phyloP scores from a whole-genome alignment of 2,329 filamentous ascomycete genomes.

The Escovopsis sp. region DNA sequence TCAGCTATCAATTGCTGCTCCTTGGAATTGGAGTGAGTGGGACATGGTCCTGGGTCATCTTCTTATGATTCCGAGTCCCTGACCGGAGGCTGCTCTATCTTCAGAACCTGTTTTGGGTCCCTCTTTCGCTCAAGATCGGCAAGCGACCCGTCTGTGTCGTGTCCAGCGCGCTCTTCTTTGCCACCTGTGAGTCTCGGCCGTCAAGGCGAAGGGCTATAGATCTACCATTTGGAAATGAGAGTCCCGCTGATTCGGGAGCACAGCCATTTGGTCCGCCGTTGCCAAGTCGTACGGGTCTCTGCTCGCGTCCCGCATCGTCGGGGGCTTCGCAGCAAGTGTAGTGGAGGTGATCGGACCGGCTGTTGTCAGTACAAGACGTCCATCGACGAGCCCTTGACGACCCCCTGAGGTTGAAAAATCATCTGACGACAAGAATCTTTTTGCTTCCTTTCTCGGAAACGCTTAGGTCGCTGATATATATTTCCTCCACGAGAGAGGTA shows the following conservation, averaged over 20 bases:
- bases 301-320: not conserved
- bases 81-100: not conserved
- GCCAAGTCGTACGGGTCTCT: conserved; percentile 1
- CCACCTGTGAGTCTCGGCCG: not conserved
- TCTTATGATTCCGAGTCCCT: not conserved
- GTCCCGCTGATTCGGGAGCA: no score
- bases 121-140: not conserved
- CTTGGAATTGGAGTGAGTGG: not conserved
- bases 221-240: not conserved
- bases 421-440: no score
- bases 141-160: conserved; percentile 1
- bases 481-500: conserved; percentile 1
- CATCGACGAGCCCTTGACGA: not conserved
- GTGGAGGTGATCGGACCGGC: not conserved
- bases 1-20: not conserved
- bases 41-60: not conserved
- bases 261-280: conserved; percentile 1
- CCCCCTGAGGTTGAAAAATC: not conserved
- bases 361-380: not conserved
- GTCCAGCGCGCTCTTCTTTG: conserved; percentile 1
- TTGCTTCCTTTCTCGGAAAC: no score
- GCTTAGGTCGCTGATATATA: conserved; percentile 1
- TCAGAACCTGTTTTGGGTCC: conserved; percentile 2
- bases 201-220: not conserved
- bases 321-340: not conserved